A percentile compares a stretch with the other conserved stretches of the same genome.
Evolutionary conservation across 1,139 yeast genomes (phyloP).

Genomic region (Protomyces macrosporus): DNA sequence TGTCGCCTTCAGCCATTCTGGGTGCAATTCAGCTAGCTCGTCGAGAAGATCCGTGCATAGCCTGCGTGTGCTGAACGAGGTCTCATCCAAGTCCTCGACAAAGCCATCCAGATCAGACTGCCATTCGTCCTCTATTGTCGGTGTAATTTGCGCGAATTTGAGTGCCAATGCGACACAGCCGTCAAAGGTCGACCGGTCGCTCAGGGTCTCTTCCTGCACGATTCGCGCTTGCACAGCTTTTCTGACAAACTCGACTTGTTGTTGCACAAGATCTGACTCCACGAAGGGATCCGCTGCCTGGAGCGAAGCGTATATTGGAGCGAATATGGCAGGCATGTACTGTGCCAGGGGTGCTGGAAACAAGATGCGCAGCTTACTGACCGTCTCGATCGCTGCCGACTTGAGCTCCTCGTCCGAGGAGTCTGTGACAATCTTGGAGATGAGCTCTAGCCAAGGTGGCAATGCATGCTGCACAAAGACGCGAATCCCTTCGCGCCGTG

Average conservation of each 20-base stretch:
- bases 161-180: slow-evolving; percentile 15
- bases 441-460: slow-evolving; percentile 30
- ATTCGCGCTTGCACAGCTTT: slow-evolving; percentile 19
- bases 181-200: slow-evolving; percentile 4
- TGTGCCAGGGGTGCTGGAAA: slow-evolving; percentile 24
- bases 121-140: slow-evolving; percentile 18
- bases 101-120: slow-evolving; percentile 17
- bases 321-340: slow-evolving; percentile 15
- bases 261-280: slow-evolving; percentile 2
- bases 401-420: slow-evolving; percentile 1
- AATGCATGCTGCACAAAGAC: slow-evolving; percentile 24
- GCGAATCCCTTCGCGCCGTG: slow-evolving; percentile 26
- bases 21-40: slow-evolving; percentile 7
- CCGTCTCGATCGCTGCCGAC: slow-evolving; percentile 10
- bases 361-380: slow-evolving; percentile 16
- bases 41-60: slow-evolving; percentile 19
- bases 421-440: background rate
- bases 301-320: slow-evolving; percentile 15
- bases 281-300: slow-evolving; percentile 5
- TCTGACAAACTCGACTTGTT: slow-evolving; percentile 13
- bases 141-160: slow-evolving; percentile 17
- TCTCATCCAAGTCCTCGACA: slow-evolving; percentile 20
- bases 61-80: slow-evolving; percentile 12
- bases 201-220: slow-evolving; percentile 9
- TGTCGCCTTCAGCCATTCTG: background rate